phyloP scores from a whole-genome alignment of 768 basidiomycete species.

The Ephemerocybe angulata region DNA sequence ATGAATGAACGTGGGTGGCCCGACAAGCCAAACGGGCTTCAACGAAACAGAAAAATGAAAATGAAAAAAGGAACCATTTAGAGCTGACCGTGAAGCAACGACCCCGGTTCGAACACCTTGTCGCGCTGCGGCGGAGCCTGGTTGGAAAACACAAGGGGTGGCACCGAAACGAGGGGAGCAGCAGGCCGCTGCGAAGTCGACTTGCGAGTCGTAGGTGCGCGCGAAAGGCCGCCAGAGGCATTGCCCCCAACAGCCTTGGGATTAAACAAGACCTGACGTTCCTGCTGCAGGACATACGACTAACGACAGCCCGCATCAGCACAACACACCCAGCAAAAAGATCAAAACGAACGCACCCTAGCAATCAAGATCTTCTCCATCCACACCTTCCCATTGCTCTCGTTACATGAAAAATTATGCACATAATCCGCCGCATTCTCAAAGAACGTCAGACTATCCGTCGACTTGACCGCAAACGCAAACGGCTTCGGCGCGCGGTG shows the following conservation, averaged over 20 bases:
- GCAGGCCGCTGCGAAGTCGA: conserved; percentile 15
- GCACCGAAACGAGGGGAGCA: conserved; percentile 41
- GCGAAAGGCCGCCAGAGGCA: conserved; percentile 29
- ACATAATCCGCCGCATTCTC: conserved; percentile 86
- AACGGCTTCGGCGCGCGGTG: conserved; percentile 83
- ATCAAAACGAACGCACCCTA: conserved; percentile 51
- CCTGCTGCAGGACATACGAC: conserved; percentile 84
- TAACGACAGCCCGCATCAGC: conserved; percentile 22
- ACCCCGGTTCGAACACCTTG: conserved; percentile 70
- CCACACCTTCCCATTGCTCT: conserved; percentile 73
- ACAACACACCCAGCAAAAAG: conserved; percentile 10
- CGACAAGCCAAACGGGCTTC: not conserved
- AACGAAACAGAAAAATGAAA: conserved; percentile 4
- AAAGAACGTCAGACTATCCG: conserved; percentile 81
- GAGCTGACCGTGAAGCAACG: conserved; percentile 55
- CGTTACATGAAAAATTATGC: conserved; percentile 78
- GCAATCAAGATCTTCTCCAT: conserved; percentile 77
- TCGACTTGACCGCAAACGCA: conserved; percentile 84
- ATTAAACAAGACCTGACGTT: conserved; percentile 64
- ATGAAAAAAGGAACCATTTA: conserved; percentile 8
- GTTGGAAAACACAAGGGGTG: conserved; percentile 25
- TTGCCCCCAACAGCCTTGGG: conserved; percentile 31
- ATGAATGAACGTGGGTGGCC: not conserved
- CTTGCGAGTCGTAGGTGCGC: conserved; percentile 38
- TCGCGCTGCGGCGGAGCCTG: conserved; percentile 19